phyloP scores from a whole-genome alignment of 306 rosid genomes.

The Malus fusca region DNA sequence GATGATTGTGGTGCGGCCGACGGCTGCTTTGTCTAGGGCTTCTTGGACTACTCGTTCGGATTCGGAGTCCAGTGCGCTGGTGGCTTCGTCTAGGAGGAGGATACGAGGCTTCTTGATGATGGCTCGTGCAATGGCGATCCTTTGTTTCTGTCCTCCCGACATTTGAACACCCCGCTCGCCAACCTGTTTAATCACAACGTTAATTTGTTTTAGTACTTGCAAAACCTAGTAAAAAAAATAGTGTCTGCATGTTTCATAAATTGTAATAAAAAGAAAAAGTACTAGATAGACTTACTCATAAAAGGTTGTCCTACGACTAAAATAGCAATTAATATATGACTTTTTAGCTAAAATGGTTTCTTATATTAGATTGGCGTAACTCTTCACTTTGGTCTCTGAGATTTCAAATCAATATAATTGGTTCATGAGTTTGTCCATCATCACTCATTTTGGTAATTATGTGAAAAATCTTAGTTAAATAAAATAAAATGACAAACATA shows the following conservation, averaged over 20 bases:
- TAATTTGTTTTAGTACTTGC: not conserved
- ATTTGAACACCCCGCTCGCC: conserved; percentile 87
- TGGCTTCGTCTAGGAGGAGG: conserved; percentile 78
- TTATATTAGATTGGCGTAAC: no score
- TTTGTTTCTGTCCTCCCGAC: conserved; percentile 97
- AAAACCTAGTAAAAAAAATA: not conserved
- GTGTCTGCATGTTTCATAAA: not conserved
- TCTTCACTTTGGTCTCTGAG: no score
- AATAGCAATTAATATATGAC: no score
- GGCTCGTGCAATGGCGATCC: conserved; percentile 87
- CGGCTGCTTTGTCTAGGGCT: conserved; percentile 68
- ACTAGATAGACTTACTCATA: not conserved
- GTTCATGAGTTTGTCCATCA: no score
- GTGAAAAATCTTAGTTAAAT: no score
- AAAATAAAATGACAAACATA: no score
- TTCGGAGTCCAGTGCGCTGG: conserved; percentile 82
- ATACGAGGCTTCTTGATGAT: conserved; percentile 61
- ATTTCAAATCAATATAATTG: no score
- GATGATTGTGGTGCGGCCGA: conserved; percentile 77
- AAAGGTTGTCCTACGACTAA: no score
- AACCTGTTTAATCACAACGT: conserved; percentile 33
- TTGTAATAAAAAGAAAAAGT: not conserved
- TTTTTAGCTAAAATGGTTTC: no score
- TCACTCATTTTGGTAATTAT: no score
- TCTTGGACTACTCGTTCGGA: conserved; percentile 80